A percentile compares a stretch with the other conserved stretches of the same genome.
Evolutionary conservation across 352 stramenopile species (phyloP).

Genomic region (Blastocystis sp.): DNA sequence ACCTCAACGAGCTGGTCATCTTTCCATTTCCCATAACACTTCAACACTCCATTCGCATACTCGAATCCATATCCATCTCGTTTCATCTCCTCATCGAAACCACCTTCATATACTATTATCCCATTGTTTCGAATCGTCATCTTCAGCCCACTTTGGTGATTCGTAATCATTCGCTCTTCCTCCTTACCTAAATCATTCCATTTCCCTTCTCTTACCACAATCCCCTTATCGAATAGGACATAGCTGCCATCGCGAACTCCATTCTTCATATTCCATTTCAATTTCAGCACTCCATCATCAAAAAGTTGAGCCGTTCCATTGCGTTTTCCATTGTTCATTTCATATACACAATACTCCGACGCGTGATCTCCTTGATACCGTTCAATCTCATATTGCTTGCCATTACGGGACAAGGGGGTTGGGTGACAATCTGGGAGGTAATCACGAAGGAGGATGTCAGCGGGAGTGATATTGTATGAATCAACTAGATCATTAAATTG

Average conservation of each 20-base stretch:
- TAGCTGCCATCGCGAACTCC: background rate
- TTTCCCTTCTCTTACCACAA: background rate
- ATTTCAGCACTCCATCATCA: background rate
- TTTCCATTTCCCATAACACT: background rate
- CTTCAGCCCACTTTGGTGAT: background rate
- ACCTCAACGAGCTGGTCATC: background rate
- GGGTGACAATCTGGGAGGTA: background rate
- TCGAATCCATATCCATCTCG: background rate
- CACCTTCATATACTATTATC: background rate
- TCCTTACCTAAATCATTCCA: background rate
- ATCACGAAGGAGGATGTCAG: too few relatives aligned
- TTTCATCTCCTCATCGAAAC: background rate
- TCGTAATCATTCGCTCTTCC: background rate
- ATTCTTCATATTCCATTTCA: background rate
- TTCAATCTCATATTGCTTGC: background rate
- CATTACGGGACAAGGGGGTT: background rate
- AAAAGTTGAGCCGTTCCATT: background rate
- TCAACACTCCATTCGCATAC: background rate
- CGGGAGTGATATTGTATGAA: too few relatives aligned
- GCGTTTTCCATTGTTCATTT: background rate
- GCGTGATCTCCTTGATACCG: background rate
- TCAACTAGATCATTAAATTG: too few relatives aligned
- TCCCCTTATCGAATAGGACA: background rate
- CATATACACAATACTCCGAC: background rate
- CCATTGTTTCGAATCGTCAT: too few relatives aligned